Conservation (phyloP, 2,329 filamentous ascomycete species). For the Chrysoporthe deuterocubensis region DNA sequence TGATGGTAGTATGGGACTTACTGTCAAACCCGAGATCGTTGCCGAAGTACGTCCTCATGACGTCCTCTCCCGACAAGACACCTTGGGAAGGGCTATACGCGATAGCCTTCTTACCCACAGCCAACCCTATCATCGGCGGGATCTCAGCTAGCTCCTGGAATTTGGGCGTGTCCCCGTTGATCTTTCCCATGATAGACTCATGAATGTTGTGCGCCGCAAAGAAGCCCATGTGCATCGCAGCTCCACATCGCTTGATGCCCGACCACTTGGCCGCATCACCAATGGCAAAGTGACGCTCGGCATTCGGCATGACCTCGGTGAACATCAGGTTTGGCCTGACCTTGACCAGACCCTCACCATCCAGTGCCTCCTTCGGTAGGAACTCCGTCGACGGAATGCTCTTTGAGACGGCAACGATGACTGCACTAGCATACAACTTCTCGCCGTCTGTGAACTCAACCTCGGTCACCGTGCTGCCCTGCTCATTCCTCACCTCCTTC, state of each 20-base stretch:
- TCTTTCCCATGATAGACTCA: slow-evolving; percentile 58
- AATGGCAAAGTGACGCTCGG: slow-evolving; percentile 66
- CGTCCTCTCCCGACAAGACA: slow-evolving; percentile 63
- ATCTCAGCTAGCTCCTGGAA: slow-evolving; percentile 57
- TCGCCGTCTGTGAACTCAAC: slow-evolving; percentile 65
- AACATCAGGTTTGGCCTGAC: slow-evolving; percentile 64
- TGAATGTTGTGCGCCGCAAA: slow-evolving; percentile 69
- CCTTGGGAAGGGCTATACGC: slow-evolving; percentile 63
- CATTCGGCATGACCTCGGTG: slow-evolving; percentile 55
- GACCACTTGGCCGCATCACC: slow-evolving; percentile 75
- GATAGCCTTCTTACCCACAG: slow-evolving; percentile 71
- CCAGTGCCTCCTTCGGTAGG: slow-evolving; percentile 61
- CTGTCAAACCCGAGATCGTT: slow-evolving; percentile 69
- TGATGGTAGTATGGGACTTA: slow-evolving; percentile 45
- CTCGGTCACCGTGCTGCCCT: slow-evolving; percentile 47
- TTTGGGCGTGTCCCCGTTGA: slow-evolving; percentile 44
- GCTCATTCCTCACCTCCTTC: slow-evolving; percentile 48
- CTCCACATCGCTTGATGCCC: slow-evolving; percentile 79
- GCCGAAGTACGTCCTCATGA: slow-evolving; percentile 67
- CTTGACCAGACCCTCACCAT: slow-evolving; percentile 68
- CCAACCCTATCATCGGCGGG: slow-evolving; percentile 70
- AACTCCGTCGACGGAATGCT: slow-evolving; percentile 65
- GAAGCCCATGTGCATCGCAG: slow-evolving; percentile 75
- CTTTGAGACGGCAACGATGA: slow-evolving; percentile 72
- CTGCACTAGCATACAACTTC: slow-evolving; percentile 63